These are phyloP conservation scores for Neonectria neomacrospora DNA, from an alignment of 2,329 filamentous ascomycete genomes.

Conservation along the genomic window DNA sequence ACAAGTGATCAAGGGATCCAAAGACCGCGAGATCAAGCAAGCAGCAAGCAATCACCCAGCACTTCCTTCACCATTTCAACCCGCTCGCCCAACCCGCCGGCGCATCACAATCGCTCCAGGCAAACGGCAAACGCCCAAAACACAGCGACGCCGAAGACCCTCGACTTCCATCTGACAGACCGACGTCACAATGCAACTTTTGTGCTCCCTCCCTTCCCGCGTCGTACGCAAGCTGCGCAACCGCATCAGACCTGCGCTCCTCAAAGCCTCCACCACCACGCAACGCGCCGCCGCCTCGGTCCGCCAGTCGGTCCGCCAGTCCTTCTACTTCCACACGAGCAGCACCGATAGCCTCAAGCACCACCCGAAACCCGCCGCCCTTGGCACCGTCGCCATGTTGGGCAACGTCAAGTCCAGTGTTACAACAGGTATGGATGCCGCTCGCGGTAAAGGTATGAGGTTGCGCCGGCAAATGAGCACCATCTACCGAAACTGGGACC, in stretches of 20 bases:
- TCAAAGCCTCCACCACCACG: slow-evolving; percentile 36
- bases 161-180: not conserved
- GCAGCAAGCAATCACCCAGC: not conserved
- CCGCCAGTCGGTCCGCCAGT: slow-evolving; percentile 40
- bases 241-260: slow-evolving; percentile 26
- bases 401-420: slow-evolving; percentile 34
- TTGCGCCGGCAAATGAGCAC: slow-evolving; percentile 39
- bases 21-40: not conserved
- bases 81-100: not conserved
- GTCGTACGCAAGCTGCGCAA: slow-evolving; percentile 38
- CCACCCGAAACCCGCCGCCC: slow-evolving; percentile 35
- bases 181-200: slow-evolving; percentile 35
- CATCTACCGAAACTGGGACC: slow-evolving; percentile 40
- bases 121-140: not conserved
- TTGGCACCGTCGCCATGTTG: slow-evolving; percentile 40
- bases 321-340: slow-evolving; percentile 34
- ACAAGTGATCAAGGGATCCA: not conserved
- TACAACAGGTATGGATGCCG: slow-evolving; percentile 16
- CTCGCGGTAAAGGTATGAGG: slow-evolving; percentile 29
- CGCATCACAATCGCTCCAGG: not conserved
- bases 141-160: not conserved
- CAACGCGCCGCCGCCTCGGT: slow-evolving; percentile 38
- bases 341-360: slow-evolving; percentile 39
- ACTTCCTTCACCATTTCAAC: not conserved
- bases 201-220: slow-evolving; percentile 37